Evolutionary conservation across 169 alveolate species (phyloP).

Genomic region (Fabrea salina): DNA sequence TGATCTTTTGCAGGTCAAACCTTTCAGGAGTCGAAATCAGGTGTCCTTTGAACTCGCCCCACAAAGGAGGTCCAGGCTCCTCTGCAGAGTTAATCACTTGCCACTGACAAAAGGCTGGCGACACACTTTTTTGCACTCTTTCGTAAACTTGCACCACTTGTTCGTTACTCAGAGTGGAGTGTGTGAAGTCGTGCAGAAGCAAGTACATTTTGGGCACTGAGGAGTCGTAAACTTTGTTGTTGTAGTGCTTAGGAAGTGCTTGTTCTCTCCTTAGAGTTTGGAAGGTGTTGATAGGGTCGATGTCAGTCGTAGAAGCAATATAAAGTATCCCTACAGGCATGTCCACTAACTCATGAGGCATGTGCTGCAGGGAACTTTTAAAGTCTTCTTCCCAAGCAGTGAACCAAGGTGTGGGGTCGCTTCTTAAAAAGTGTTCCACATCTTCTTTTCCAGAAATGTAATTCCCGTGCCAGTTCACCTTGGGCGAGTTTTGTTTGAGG

Average conservation of each 20-base stretch:
- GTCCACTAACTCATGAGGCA: conserved; percentile 18
- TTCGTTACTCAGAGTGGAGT: neutral
- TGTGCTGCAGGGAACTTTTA: neutral
- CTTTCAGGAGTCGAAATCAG: neutral
- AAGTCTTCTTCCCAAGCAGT: conserved; percentile 5
- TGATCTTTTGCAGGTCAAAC: neutral
- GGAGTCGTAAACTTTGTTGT: neutral
- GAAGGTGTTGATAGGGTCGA: conserved; percentile 6
- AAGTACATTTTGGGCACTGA: neutral
- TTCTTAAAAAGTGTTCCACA: neutral
- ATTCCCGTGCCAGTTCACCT: neutral
- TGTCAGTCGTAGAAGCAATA: conserved; percentile 21
- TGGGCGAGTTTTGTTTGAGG: neutral
- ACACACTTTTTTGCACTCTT: neutral
- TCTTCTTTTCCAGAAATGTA: neutral
- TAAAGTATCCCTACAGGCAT: conserved; percentile 18
- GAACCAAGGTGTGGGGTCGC: conserved; percentile 18
- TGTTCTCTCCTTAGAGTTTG: conserved; percentile 9
- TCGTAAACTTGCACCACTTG: neutral
- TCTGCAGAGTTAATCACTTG: neutral
- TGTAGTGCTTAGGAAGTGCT: neutral
- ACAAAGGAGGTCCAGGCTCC: neutral
- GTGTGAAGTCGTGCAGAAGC: neutral
- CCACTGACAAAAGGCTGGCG: neutral
- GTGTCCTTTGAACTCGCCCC: neutral